These are phyloP conservation scores for Aspergillus sp. DNA, from an alignment of 2,329 filamentous ascomycete genomes.

Conservation along the genomic window DNA sequence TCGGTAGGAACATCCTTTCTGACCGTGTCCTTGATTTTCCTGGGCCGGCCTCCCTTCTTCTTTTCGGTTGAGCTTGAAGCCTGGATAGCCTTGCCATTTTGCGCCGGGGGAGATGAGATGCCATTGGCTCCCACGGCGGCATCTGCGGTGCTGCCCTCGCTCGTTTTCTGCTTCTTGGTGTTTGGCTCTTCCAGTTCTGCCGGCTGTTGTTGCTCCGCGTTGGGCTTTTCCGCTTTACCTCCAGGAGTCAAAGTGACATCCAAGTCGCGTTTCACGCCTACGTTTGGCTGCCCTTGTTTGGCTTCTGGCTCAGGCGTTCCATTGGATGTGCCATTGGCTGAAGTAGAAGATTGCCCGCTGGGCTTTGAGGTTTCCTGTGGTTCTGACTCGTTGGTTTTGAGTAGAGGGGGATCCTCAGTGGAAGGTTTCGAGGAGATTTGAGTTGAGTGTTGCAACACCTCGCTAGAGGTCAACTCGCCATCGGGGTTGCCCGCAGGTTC, in stretches of 20 bases:
- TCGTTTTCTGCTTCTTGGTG: slow-evolving; percentile 43
- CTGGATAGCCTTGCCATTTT: slow-evolving; percentile 16
- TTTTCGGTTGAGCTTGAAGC: slow-evolving; percentile 32
- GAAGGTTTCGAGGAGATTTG: slow-evolving; percentile 3
- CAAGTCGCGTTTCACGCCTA: slow-evolving; percentile 33
- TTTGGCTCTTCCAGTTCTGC: slow-evolving; percentile 27
- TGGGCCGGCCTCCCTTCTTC: slow-evolving; percentile 37
- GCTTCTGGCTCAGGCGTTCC: slow-evolving; percentile 10
- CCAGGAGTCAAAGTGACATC: slow-evolving; percentile 13
- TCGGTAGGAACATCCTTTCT: slow-evolving; percentile 35
- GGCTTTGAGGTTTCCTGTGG: slow-evolving; percentile 17
- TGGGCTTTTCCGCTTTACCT: slow-evolving; percentile 15
- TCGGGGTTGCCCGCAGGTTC: slow-evolving; percentile 17
- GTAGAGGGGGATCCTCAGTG: slow-evolving; percentile 11
- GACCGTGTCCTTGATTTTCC: slow-evolving; percentile 36
- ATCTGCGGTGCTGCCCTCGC: slow-evolving; percentile 14
- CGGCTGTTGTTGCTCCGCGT: slow-evolving; percentile 6
- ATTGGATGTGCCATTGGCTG: slow-evolving; percentile 3
- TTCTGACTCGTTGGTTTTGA: slow-evolving; percentile 15
- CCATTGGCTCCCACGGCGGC: slow-evolving; percentile 21
- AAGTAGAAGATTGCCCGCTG: slow-evolving; percentile 10
- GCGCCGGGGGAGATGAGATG: slow-evolving; percentile 7
- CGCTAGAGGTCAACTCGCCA: slow-evolving; percentile 7
- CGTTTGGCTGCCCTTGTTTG: slow-evolving; percentile 17
- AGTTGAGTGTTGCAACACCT: neutral